phyloP scores from a whole-genome alignment of 352 stramenopile genomes.

The Elongisporangium anandrum region DNA sequence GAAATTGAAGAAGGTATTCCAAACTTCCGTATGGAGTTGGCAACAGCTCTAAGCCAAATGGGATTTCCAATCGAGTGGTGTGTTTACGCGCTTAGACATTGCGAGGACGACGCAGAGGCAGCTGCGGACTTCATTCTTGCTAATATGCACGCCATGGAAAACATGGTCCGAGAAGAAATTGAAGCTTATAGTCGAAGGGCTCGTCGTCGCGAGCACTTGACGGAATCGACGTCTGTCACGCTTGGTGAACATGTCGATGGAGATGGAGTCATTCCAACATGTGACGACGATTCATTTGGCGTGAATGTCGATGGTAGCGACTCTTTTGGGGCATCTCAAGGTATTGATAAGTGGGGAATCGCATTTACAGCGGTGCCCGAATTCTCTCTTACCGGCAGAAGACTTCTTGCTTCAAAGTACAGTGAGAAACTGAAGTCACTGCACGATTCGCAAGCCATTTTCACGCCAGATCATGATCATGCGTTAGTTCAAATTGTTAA shows the following conservation, averaged over 20 bases:
- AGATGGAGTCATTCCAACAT: conserved; percentile 2
- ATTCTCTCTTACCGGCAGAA: conserved; percentile 74
- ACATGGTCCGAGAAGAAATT: conserved; percentile 67
- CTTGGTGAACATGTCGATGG: conserved; percentile 6
- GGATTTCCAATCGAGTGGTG: conserved; percentile 88
- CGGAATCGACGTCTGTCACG: conserved; percentile 9
- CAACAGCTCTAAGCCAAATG: conserved; percentile 78
- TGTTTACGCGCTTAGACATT: conserved; percentile 75
- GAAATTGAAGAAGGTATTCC: conserved; percentile 58
- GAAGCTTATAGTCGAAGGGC: conserved; percentile 43
- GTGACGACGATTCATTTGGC: conserved; percentile 3
- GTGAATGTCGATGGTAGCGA: not conserved
- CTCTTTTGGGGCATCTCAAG: conserved; percentile 9
- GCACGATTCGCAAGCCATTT: conserved; percentile 65
- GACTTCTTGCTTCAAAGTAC: conserved; percentile 74
- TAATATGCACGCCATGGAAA: conserved; percentile 83
- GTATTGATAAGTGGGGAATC: conserved; percentile 79
- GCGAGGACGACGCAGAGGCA: conserved; percentile 79
- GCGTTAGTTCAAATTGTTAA: conserved; percentile 82
- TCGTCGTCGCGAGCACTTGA: conserved; percentile 41
- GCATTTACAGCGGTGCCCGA: conserved; percentile 82
- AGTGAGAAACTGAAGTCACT: conserved; percentile 48
- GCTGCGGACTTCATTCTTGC: conserved; percentile 80
- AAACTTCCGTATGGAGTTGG: conserved; percentile 84
- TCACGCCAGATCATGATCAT: conserved; percentile 59